Conservation (phyloP, 2,329 filamentous ascomycete species). For the Colletotrichum filicis region DNA sequence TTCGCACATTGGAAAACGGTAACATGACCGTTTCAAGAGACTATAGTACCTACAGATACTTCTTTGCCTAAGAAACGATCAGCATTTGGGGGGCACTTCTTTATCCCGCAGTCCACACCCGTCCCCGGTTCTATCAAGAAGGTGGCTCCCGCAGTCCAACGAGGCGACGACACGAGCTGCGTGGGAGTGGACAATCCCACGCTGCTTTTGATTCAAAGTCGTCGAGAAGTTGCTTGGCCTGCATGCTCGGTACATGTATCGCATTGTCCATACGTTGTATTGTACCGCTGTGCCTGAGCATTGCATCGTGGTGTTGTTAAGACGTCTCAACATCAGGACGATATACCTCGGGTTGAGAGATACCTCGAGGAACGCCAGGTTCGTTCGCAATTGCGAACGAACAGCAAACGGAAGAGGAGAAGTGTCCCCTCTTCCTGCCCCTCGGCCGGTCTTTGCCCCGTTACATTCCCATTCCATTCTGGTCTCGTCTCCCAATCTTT, state of each 20-base stretch:
- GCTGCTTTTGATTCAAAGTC: slow-evolving; percentile 18
- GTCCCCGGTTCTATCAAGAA: slow-evolving; percentile 7
- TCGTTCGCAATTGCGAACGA: slow-evolving; percentile 36
- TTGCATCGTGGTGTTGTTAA: background rate
- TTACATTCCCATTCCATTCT: slow-evolving; percentile 19
- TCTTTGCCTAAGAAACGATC: slow-evolving; percentile 4
- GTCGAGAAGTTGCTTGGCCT: background rate
- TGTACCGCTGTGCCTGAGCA: background rate
- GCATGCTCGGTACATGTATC: background rate
- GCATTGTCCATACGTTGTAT: slow-evolving; percentile 2
- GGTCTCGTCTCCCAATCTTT: background rate
- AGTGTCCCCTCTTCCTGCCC: background rate
- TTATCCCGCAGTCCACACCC: slow-evolving; percentile 14
- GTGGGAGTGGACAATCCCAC: slow-evolving; percentile 25
- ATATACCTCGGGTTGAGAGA: background rate
- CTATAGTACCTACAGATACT: background rate
- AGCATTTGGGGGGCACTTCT: slow-evolving; percentile 4
- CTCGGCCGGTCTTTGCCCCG: background rate
- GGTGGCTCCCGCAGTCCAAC: slow-evolving; percentile 24
- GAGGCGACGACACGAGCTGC: slow-evolving; percentile 32
- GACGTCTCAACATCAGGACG: background rate
- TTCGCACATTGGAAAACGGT: slow-evolving; percentile 4
- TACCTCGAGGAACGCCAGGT: slow-evolving; percentile 20
- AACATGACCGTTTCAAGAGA: slow-evolving; percentile 1
- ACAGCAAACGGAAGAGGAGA: slow-evolving; percentile 20